Base-by-base conservation (phyloP, 495 filamentous ascomycete species). In the Parathielavia appendiculata region DNA sequence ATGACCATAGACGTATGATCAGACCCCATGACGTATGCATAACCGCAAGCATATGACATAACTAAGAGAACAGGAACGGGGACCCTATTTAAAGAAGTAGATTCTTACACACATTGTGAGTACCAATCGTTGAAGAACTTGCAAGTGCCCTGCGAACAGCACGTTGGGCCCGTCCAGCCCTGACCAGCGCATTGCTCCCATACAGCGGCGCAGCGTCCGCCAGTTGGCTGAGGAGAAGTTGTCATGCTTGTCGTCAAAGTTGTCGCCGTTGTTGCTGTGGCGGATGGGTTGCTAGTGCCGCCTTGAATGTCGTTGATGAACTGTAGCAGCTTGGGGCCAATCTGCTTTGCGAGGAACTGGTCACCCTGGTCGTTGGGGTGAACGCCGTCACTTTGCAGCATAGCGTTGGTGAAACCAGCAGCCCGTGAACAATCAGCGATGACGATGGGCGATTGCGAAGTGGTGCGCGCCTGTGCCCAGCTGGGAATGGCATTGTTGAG, bases 351-450 rank as follows among this genome's bases (percentile, higher is more conserved):
- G 40, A 74, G 66, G 17, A 63, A 63, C 22, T 62, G 58, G 19
- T 74, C 70, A 5, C 72, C 72, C 45, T 61, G 62, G 9, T 55
- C 59, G 51, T 74, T 73, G 6, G 72, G 70, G 53, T 74, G 66
- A 17, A 74, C 67, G 26, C 66, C 66, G 41, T 73, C 72, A 10
- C 57, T 41, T 11, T 23, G 32, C 6, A 73, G 52, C 57, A 66
- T 57, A 14, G 40, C 50, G 30, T 63, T 67, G 41, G 67, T 63
- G 47, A 64, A 72, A 12, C 64, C 59, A 55, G 65, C 55, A 52
- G 66, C 44, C 49, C 61, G 39, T 1, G 61, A 63, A 30, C 57
- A 58, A 39, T 74, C 72, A 30, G 68, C 68, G 36, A 74, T 57
- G n/a, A 60, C 63, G 32, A 74, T 62, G 34, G 69, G 72, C 20